Evolutionary conservation across 495 filamentous ascomycete genomes (phyloP), one percentile per base, ranked within the genome.

Genomic region (Daldinia loculata): DNA sequence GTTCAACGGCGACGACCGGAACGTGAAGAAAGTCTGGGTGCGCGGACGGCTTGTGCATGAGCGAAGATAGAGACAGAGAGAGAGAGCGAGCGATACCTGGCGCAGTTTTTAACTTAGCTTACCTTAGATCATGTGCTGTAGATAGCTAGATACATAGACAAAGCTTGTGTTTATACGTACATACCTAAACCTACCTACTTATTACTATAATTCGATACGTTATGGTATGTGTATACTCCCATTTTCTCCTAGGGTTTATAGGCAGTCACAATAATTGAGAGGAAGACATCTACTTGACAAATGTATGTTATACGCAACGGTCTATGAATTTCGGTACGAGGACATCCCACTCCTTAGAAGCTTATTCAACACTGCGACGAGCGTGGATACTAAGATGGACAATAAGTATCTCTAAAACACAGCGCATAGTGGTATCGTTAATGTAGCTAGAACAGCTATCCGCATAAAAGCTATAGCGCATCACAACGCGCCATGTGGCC

Each of bases 1-100:
- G 55, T 97, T 89, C 81, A 90, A 86, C 59, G 94, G 94, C 0
- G 92, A 95, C 83, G 93, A 97, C 77, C 78, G 93, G 70, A 96
- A 96, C 80, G 91, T 91, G 2, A 80, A 79, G 72, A 85, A 80
- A 58, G 94, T 97, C 0, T 97, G 92, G 92, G 92, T 97, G 26
- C 84, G 81, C 70, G 94, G 94, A 43, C 77, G 87, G 74, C 76
- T 93, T 80, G 94, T 97, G 55, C 92, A 95, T 82, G 76, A 84
- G 75, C 77, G 84, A 22, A 48, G 43, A 48, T 48, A 48, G 17
- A 41, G 5, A 3, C 0, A 15, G 38, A 9, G 4, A 14, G 43
- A 3, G 15, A 1, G 19, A 12, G 43, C 19, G 17, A 48, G 19
- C 17, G 17, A 48, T 48, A 22, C 43, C 7, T 48, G 11, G 43